These are phyloP conservation scores for Thielaviopsis punctulata DNA, from an alignment of 2,329 filamentous ascomycete species.

Conservation along the genomic window DNA sequence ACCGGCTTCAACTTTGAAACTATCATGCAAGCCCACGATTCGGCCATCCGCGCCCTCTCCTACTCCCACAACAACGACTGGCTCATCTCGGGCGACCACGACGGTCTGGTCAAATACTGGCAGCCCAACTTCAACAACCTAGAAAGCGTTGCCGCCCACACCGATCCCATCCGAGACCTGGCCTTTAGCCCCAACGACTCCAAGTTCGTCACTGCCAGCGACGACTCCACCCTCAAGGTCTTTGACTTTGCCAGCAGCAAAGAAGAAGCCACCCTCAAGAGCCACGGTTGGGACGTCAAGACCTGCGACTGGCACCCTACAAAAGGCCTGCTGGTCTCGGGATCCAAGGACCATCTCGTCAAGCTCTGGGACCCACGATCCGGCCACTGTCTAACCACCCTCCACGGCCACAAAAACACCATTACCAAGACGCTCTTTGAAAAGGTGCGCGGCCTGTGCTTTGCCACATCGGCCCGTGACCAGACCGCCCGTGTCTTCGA, in stretches of 20 bases:
- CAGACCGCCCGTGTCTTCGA: conserved; percentile 89
- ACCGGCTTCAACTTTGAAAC: conserved; percentile 99
- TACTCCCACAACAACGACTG: conserved; percentile 96
- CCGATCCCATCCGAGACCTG: conserved; percentile 76
- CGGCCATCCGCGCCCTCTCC: conserved; percentile 61
- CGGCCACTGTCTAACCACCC: conserved; percentile 73
- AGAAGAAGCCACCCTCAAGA: conserved; percentile 68
- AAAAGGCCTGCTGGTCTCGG: conserved; percentile 85
- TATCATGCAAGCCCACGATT: conserved; percentile 94
- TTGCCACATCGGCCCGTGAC: conserved; percentile 85
- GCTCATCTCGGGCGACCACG: conserved; percentile 89
- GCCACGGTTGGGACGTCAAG: conserved; percentile 98
- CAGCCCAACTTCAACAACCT: conserved; percentile 99
- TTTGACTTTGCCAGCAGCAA: conserved; percentile 84
- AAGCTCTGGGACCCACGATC: conserved; percentile 97
- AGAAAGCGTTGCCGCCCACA: conserved; percentile 80
- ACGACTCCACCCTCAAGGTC: conserved; percentile 85
- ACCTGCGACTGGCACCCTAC: conserved; percentile 94
- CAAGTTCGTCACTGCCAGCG: conserved; percentile 91
- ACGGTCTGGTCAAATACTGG: conserved; percentile 95
- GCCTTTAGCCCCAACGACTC: conserved; percentile 87
- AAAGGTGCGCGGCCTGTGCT: conserved; percentile 61
- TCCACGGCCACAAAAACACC: conserved; percentile 94
- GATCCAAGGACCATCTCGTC: conserved; percentile 92
- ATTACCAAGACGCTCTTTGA: conserved; percentile 90